Percentiles rank a stretch among this genome's conserved stretches.
phyloP scores from a whole-genome alignment of 2,329 filamentous ascomycete species.

The Penicillium olsonii region DNA sequence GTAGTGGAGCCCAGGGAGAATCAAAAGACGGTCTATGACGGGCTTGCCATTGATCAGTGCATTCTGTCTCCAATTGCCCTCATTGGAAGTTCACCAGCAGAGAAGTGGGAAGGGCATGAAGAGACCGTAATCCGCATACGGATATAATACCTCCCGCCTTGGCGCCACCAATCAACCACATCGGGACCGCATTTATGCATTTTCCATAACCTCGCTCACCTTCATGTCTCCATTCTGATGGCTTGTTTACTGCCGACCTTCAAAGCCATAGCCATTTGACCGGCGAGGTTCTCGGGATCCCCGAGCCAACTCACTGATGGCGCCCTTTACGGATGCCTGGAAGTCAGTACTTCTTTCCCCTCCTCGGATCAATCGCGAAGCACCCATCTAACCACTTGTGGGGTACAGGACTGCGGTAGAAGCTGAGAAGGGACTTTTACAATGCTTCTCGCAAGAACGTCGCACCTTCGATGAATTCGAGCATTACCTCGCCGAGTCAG shows the following conservation, averaged over 20 bases:
- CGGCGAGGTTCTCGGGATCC: constrained; percentile 53
- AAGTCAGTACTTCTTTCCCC: constrained; percentile 45
- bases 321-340: constrained; percentile 53
- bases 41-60: neutral
- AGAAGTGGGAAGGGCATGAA: neutral
- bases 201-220: constrained; percentile 12
- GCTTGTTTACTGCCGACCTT: constrained; percentile 54
- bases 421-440: constrained; percentile 52
- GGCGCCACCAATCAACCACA: constrained; percentile 10
- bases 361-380: constrained; percentile 14
- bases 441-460: constrained; percentile 52
- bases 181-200: constrained; percentile 12
- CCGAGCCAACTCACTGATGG: constrained; percentile 41
- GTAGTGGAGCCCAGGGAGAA: constrained; percentile 14
- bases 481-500: constrained; percentile 44
- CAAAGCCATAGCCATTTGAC: constrained; percentile 61
- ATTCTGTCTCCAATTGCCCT: neutral
- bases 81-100: neutral
- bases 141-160: constrained; percentile 12
- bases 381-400: constrained; percentile 14
- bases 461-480: constrained; percentile 54
- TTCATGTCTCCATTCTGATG: constrained; percentile 46
- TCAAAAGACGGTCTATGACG: neutral
- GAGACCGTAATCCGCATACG: constrained; percentile 1
- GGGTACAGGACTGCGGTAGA: constrained; percentile 39